Percentiles rank a stretch among this genome's conserved stretches.
phyloP scores from a whole-genome alignment of 768 basidiomycete species.

The Gautieria morchelliformis region DNA sequence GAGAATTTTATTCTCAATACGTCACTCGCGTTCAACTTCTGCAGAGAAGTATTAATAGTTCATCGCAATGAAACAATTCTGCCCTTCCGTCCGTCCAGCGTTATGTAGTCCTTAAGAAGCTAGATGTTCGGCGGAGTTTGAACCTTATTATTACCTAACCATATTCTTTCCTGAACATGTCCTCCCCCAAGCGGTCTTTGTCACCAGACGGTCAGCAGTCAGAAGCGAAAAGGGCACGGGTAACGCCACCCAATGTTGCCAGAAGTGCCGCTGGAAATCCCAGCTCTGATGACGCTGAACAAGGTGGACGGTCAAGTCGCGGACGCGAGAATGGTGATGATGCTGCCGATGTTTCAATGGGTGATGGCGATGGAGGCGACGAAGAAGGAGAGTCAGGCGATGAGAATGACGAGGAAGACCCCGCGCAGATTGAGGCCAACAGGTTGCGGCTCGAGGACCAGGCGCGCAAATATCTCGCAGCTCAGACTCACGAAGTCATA shows the following conservation, averaged over 20 bases:
- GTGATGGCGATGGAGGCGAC: conserved; percentile 43
- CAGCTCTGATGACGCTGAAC: conserved; percentile 2
- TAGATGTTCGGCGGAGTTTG: not conserved
- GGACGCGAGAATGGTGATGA: conserved; percentile 36
- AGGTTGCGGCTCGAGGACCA: conserved; percentile 74
- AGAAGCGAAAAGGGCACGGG: conserved; percentile 4
- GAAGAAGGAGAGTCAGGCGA: conserved; percentile 72
- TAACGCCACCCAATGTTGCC: not conserved
- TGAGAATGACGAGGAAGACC: conserved; percentile 80
- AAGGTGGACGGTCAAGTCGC: not conserved
- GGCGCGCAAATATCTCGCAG: conserved; percentile 89
- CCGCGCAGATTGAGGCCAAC: conserved; percentile 73
- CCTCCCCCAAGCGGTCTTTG: conserved; percentile 8
- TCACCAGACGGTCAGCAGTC: conserved; percentile 6
- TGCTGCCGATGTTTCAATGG: conserved; percentile 72
- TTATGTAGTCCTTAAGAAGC: no score
- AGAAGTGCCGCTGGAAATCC: not conserved
- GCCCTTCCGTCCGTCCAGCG: no score
- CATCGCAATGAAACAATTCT: no score
- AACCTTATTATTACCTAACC: not conserved
- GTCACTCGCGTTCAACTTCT: no score
- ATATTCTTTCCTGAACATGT: not conserved
- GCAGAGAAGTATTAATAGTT: no score
- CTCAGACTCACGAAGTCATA: conserved; percentile 94
- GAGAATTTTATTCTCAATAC: no score